These are phyloP conservation scores for Elsinoe ampelina DNA, from an alignment of 2,329 filamentous ascomycete genomes.

Conservation along the genomic window DNA sequence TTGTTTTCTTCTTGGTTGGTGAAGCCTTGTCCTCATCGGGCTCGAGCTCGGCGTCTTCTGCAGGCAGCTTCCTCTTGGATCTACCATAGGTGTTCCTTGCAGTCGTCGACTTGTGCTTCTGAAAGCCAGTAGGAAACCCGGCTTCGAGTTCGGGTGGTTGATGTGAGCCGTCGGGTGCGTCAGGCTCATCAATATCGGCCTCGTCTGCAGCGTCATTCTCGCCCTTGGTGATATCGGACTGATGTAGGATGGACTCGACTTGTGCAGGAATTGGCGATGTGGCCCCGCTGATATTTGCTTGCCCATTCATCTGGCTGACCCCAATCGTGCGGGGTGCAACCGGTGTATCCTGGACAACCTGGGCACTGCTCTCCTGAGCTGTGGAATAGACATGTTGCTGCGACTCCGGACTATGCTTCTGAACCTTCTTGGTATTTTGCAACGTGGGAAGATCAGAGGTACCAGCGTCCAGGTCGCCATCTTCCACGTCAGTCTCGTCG, in stretches of 20 bases:
- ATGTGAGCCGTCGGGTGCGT: too few relatives aligned
- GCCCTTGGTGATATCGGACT: too few relatives aligned
- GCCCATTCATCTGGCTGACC: neutral
- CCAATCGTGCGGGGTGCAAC: neutral
- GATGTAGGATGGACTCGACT: too few relatives aligned
- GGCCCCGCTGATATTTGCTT: neutral
- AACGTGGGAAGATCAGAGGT: neutral
- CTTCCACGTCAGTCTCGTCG: neutral
- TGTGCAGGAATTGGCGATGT: neutral
- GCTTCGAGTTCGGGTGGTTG: too few relatives aligned
- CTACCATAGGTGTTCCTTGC: too few relatives aligned
- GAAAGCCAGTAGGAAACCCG: too few relatives aligned
- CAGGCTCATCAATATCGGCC: too few relatives aligned
- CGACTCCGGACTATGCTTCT: neutral
- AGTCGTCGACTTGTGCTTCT: neutral
- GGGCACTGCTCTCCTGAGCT: neutral
- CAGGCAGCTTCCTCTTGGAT: neutral
- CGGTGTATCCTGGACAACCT: conserved; percentile 2
- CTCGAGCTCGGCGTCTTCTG: neutral
- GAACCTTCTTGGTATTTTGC: neutral
- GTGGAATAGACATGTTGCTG: neutral
- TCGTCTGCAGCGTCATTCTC: too few relatives aligned
- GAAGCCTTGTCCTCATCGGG: neutral
- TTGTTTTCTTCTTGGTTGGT: neutral
- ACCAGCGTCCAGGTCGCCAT: neutral